Evolutionary conservation across 768 basidiomycete species (phyloP), one percentile per base, ranked within the genome.

Genomic region (Russula ochroleuca): DNA sequence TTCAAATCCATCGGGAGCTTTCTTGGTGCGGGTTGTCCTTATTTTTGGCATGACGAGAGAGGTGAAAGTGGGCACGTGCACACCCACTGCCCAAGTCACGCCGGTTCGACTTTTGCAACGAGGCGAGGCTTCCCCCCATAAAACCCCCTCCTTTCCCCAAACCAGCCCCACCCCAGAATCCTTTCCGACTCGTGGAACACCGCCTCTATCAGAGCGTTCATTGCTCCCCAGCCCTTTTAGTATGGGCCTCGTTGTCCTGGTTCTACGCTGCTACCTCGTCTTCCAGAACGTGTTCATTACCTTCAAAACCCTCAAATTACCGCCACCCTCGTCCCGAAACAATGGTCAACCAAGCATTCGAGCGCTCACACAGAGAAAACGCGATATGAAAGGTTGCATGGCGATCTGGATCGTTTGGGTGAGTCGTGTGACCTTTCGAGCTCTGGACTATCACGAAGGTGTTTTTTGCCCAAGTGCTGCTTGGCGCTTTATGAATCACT

Each of bases 1-100:
- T 73, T 98, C 96, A 69, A 83, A 98, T 14, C 96, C 96, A 75
- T 96, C 94, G 61, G 96, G 96, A 47, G 95, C 94, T 57, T 84
- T 83, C 81, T 94, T 98, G 3, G 96, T 98, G 70, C 95, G 85
- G 48, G 86, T 85, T 49, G 95, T 98, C 70, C 84, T 84, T 73
- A 98, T 95, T 77, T 90, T 96, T 41, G 95, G 95, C 95, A 98
- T 96, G 63, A 66, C 61, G 68, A 69, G 57, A 45, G 49, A 38
- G 25, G 51, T 25, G 28, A 41, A 48, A 21, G 21, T 31, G 31
- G 14, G 14, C 59, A 61, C 59, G 63, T 64, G 63, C 31, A 28
- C 53, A 23, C 49, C 50, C 50, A 37, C n/a, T 25, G 48, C 37
- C 58, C 38, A 41, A 51, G 48, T 25, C 25, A 60, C 50, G 28